Evolutionary conservation across 2,329 filamentous ascomycete species (phyloP).

Genomic region (Fusarium secorum): DNA sequence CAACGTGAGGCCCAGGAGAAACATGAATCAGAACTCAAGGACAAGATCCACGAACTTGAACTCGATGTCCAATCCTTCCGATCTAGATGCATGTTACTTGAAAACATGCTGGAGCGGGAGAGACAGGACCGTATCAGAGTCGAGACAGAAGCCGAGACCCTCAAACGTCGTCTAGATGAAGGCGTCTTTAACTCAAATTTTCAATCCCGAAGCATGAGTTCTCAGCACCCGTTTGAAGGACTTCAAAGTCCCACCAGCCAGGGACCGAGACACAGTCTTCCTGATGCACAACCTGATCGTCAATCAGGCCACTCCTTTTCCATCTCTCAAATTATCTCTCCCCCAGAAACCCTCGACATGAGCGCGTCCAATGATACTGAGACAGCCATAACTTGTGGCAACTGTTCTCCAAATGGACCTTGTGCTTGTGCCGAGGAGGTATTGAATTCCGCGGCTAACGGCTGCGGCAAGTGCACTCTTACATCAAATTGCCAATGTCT

Average conservation of each 20-base stretch:
- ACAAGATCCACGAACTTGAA: constrained; percentile 67
- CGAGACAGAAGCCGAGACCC: constrained; percentile 51
- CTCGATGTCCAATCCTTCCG: constrained; percentile 72
- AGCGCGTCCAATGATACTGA: constrained; percentile 42
- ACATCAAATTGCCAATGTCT: constrained; percentile 71
- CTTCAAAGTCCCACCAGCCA: constrained; percentile 43
- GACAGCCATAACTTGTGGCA: constrained; percentile 60
- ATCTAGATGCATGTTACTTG: constrained; percentile 67
- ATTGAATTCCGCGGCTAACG: constrained; percentile 60
- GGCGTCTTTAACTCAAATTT: constrained; percentile 39
- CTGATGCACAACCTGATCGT: constrained; percentile 40
- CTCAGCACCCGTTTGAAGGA: constrained; percentile 41
- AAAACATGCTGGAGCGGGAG: constrained; percentile 69
- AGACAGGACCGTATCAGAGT: constrained; percentile 57
- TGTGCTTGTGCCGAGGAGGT: constrained; percentile 69
- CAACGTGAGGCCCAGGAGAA: constrained; percentile 65
- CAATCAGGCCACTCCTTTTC: constrained; percentile 56
- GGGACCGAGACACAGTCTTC: constrained; percentile 40
- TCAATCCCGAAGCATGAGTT: constrained; percentile 41
- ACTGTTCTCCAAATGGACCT: constrained; percentile 59
- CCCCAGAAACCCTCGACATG: constrained; percentile 54
- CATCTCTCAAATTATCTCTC: constrained; percentile 66
- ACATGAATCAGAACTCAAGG: constrained; percentile 63
- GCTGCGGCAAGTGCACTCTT: constrained; percentile 72
- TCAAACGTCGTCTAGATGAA: constrained; percentile 45